Percentiles rank a stretch among this genome's conserved stretches.
Evolutionary conservation across 2,329 filamentous ascomycete genomes (phyloP).

Genomic region (Taxawa tesnikishii): DNA sequence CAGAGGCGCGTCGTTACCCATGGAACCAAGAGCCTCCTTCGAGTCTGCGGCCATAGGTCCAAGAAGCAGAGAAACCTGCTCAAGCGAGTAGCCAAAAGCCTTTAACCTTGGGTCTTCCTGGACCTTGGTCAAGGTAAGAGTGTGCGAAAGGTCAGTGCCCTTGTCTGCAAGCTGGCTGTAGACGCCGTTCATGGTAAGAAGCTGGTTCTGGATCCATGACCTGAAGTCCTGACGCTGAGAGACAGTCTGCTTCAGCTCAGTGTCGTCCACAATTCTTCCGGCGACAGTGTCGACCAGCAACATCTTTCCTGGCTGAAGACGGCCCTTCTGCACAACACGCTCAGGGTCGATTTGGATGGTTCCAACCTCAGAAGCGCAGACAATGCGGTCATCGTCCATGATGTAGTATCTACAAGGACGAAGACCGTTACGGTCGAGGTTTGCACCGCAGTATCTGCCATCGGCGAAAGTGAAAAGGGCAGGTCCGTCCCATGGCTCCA

Average conservation of each 20-base stretch:
- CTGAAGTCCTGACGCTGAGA: constrained; percentile 80
- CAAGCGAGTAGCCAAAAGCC: constrained; percentile 87
- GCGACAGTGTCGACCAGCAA: constrained; percentile 83
- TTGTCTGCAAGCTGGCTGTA: constrained; percentile 48
- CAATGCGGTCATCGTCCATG: constrained; percentile 90
- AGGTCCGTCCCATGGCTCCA: constrained; percentile 97
- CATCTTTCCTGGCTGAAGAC: constrained; percentile 91
- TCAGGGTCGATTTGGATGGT: constrained; percentile 87
- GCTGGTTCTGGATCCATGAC: constrained; percentile 73
- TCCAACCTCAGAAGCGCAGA: constrained; percentile 93
- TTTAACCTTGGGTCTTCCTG: constrained; percentile 76
- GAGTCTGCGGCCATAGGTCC: constrained; percentile 95
- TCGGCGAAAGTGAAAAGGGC: constrained; percentile 96
- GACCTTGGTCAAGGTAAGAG: constrained; percentile 56
- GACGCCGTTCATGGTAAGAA: constrained; percentile 69
- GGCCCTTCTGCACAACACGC: constrained; percentile 80
- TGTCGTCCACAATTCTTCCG: constrained; percentile 88
- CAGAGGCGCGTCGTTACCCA: constrained; percentile 92
- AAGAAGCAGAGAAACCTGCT: constrained; percentile 84
- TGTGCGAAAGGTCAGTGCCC: constrained; percentile 51
- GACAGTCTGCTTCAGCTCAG: constrained; percentile 80
- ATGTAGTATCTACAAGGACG: constrained; percentile 95
- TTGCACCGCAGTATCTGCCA: constrained; percentile 91
- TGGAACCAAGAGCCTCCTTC: constrained; percentile 91
- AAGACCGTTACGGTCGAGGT: constrained; percentile 89